Conservation (phyloP, 768 basidiomycete species). For the Leucocoprinus sp. region DNA sequence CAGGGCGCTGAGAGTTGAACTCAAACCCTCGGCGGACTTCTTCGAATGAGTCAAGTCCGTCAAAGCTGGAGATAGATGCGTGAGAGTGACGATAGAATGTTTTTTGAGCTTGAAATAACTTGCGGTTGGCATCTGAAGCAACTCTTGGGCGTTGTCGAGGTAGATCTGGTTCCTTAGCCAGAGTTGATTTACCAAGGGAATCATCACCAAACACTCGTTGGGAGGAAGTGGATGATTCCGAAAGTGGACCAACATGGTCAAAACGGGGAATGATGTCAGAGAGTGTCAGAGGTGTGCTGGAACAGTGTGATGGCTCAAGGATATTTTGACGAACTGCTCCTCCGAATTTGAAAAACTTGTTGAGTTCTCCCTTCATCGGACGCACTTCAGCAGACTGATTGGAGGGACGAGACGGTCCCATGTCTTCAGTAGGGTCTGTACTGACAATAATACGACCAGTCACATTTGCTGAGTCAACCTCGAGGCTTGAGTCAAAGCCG, state of each 20-base stretch:
- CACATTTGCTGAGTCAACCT: slow-evolving; percentile 15
- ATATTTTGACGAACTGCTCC: slow-evolving; percentile 30
- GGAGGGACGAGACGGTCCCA: slow-evolving; percentile 13
- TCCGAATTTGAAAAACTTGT: slow-evolving; percentile 70
- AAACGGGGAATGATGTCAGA: slow-evolving; percentile 72
- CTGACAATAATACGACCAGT: slow-evolving; percentile 31
- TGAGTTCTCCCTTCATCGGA: slow-evolving; percentile 58
- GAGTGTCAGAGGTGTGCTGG: slow-evolving; percentile 41
- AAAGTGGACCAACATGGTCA: slow-evolving; percentile 40
- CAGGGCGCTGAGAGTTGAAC: slow-evolving; percentile 51
- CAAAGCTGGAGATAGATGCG: slow-evolving; percentile 57
- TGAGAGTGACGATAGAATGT: slow-evolving; percentile 28
- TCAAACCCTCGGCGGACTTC: slow-evolving; percentile 78
- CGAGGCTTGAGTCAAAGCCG: slow-evolving; percentile 18
- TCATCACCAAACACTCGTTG: slow-evolving; percentile 35
- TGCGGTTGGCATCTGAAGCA: slow-evolving; percentile 34
- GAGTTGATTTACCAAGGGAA: slow-evolving; percentile 47
- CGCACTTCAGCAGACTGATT: slow-evolving; percentile 29
- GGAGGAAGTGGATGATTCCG: slow-evolving; percentile 30
- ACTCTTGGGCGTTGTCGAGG: slow-evolving; percentile 26
- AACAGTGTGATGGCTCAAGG: slow-evolving; percentile 16
- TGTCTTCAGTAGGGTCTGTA: slow-evolving; percentile 15
- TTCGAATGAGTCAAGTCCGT: slow-evolving; percentile 66
- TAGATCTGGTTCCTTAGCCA: slow-evolving; percentile 35
- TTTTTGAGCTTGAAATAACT: slow-evolving; percentile 16